Evolutionary conservation across 495 filamentous ascomycete species (phyloP).

Genomic region (Antarctomyces pellizariae): DNA sequence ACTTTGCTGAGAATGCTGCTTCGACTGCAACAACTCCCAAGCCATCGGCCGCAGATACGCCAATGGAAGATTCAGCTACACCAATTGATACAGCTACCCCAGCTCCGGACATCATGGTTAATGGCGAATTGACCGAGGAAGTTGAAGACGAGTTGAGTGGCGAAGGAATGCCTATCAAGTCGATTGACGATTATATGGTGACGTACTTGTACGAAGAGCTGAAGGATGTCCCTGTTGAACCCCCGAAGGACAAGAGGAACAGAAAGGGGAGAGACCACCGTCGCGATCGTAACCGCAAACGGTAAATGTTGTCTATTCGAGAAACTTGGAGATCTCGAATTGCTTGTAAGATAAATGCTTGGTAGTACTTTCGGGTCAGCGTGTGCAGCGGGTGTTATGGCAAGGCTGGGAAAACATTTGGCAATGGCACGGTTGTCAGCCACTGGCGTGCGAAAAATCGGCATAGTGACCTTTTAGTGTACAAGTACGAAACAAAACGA

Average conservation of each 20-base stretch:
- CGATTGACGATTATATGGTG: slow-evolving; percentile 72
- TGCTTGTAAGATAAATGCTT: too few relatives aligned
- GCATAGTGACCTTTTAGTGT: too few relatives aligned
- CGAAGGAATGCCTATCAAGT: slow-evolving; percentile 29
- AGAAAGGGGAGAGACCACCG: slow-evolving; percentile 54
- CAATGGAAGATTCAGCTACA: slow-evolving; percentile 11
- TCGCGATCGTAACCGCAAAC: too few relatives aligned
- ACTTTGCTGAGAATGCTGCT: slow-evolving; percentile 58
- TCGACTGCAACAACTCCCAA: slow-evolving; percentile 19
- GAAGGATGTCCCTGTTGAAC: slow-evolving; percentile 51
- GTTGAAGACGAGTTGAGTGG: slow-evolving; percentile 27
- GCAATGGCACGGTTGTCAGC: too few relatives aligned
- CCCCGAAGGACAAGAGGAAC: slow-evolving; percentile 53
- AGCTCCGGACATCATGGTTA: slow-evolving; percentile 18
- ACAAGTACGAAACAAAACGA: too few relatives aligned
- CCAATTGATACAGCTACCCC: slow-evolving; percentile 5
- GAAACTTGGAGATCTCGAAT: too few relatives aligned
- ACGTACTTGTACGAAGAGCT: slow-evolving; percentile 52
- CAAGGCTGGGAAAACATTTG: too few relatives aligned
- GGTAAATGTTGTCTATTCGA: too few relatives aligned
- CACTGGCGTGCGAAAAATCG: too few relatives aligned
- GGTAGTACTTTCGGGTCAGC: too few relatives aligned
- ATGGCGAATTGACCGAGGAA: slow-evolving; percentile 12
- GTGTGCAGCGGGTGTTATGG: too few relatives aligned
- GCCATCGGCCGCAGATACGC: slow-evolving; percentile 13